Evolutionary conservation across 805 yeast species (phyloP).

Genomic region (Candida chauliodis): DNA sequence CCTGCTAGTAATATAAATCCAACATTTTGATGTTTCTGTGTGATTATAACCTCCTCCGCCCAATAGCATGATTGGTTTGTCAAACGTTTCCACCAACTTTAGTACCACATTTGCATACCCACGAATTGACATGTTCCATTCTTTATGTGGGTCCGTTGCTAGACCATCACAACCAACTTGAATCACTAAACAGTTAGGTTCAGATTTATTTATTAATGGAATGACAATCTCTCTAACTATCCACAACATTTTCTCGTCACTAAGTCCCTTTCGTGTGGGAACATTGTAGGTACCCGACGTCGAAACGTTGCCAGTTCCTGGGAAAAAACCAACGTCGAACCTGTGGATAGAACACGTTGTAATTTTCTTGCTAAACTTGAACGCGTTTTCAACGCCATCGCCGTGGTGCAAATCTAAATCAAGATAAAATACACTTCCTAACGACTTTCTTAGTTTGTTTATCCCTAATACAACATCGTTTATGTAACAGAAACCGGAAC

Average conservation of each 20-base stretch:
- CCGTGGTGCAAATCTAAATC: conserved; percentile 81
- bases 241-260: conserved; percentile 39
- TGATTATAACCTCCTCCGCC: conserved; percentile 82
- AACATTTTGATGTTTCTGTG: conserved; percentile 57
- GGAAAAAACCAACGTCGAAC: conserved; percentile 64
- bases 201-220: conserved; percentile 35
- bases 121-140: conserved; percentile 64
- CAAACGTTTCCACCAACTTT: conserved; percentile 19
- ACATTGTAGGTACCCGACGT: conserved; percentile 39
- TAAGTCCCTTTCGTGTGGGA: conserved; percentile 56
- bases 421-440: conserved; percentile 50
- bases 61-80: conserved; percentile 43
- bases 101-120: conserved; percentile 42
- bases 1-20: conserved; percentile 43
- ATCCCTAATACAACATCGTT: conserved; percentile 66
- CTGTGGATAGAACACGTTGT: conserved; percentile 63
- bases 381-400: conserved; percentile 73
- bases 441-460: conserved; percentile 44
- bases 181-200: conserved; percentile 54
- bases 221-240: conserved; percentile 39
- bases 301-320: conserved; percentile 50
- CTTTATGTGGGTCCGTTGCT: conserved; percentile 56
- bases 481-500: conserved; percentile 71
- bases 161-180: conserved; percentile 78
- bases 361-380: conserved; percentile 51